Evolutionary conservation across 768 basidiomycete species (phyloP).

Genomic region (Mycena metata): DNA sequence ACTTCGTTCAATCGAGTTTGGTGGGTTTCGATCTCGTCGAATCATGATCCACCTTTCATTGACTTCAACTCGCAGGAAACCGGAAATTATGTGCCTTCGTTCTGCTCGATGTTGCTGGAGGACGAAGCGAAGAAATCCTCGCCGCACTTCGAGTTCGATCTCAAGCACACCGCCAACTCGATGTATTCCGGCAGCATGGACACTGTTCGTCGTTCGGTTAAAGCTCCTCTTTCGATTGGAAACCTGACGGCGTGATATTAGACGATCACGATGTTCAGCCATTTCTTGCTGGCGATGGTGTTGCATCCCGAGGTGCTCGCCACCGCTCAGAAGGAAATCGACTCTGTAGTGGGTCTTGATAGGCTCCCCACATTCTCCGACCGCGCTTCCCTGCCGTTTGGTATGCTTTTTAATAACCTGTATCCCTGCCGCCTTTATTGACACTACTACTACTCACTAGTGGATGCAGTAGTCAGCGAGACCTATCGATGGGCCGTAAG

Average conservation of each 20-base stretch:
- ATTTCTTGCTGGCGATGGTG: slow-evolving; percentile 79
- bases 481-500: slow-evolving; percentile 62
- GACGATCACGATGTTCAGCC: slow-evolving; percentile 70
- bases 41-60: slow-evolving; percentile 24
- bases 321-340: slow-evolving; percentile 78
- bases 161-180: slow-evolving; percentile 88
- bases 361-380: slow-evolving; percentile 74
- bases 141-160: slow-evolving; percentile 70
- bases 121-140: slow-evolving; percentile 52
- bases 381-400: slow-evolving; percentile 67
- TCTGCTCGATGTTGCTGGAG: slow-evolving; percentile 69
- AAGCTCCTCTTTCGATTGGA: neutral
- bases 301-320: slow-evolving; percentile 67
- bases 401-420: slow-evolving; percentile 42
- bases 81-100: slow-evolving; percentile 55
- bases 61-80: slow-evolving; percentile 51
- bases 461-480: slow-evolving; percentile 72
- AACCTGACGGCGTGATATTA: slow-evolving; percentile 33
- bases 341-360: slow-evolving; percentile 65
- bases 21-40: slow-evolving; percentile 50
- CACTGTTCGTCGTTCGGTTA: slow-evolving; percentile 58
- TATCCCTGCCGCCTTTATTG: neutral
- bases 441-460: slow-evolving; percentile 35
- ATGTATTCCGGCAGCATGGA: slow-evolving; percentile 81
- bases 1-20: slow-evolving; percentile 68